These are phyloP conservation scores for Jackrogersella multiformis DNA, from an alignment of 495 filamentous ascomycete genomes.

Conservation along the genomic window DNA sequence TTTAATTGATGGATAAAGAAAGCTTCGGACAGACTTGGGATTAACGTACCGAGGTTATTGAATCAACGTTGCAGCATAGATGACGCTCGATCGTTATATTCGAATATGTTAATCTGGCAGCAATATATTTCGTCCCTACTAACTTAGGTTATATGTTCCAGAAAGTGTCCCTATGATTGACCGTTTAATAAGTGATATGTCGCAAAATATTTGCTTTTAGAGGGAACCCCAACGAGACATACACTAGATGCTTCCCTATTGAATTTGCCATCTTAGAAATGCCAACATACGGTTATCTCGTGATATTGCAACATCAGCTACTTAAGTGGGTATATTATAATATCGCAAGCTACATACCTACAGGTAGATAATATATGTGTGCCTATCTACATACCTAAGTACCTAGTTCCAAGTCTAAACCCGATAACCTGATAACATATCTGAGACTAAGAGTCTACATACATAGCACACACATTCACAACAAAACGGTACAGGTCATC, in stretches of 20 bases:
- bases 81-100: not conserved
- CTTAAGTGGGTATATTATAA: too few species aligned
- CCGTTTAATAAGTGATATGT: not conserved
- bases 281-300: not conserved
- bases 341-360: too few species aligned
- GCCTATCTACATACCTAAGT: not conserved
- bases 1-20: slow-evolving; percentile 5
- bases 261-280: not conserved
- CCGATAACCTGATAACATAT: too few species aligned
- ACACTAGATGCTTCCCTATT: not conserved
- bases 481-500: too few species aligned
- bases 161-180: too few species aligned
- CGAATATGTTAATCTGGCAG: too few species aligned
- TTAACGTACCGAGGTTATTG: not conserved
- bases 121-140: slow-evolving; percentile 5
- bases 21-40: slow-evolving; percentile 4
- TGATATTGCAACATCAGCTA: not conserved
- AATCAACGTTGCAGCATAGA: not conserved
- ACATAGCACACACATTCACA: too few species aligned
- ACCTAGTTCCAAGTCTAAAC: too few species aligned
- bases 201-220: too few species aligned
- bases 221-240: too few species aligned
- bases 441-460: too few species aligned
- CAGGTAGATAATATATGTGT: not conserved
- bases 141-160: too few species aligned